Base-by-base conservation (phyloP, 768 basidiomycete genomes). In the Myochromella boudieri region DNA sequence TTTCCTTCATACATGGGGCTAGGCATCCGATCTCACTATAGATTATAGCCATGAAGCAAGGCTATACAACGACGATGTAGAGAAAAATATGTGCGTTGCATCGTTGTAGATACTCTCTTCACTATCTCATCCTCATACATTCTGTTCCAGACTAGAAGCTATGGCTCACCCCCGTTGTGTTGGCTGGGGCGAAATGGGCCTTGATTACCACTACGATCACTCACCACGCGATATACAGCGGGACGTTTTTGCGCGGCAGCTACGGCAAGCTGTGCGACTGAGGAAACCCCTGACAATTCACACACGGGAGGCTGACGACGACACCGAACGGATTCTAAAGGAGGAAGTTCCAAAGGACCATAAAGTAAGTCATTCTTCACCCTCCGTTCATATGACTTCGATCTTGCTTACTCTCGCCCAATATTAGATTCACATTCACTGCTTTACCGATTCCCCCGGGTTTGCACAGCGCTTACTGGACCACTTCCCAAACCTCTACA, bases 101-200 rank as follows among this genome's bases (percentile, higher is more conserved):
- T n/a, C n/a, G n/a, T n/a, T n/a, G n/a, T n/a, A n/a, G n/a, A n/a
- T 32, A 12, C 25, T 49, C 33, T 17, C 33, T 34, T 6, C n/a
- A 17, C 14, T 17, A 34, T 7, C 14, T 34, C 33, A 6, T 6
- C 33, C 14, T n/a, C 33, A 7, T 34, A 31, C 8, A 31, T 8
- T n/a, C 33, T n/a, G 33, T 6, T 33, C 1, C 56, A 90, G 87
- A 22, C 49, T 88, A 40, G 81, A 83, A 58, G 89, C 89, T 2
- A 87, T 91, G 80, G 36, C 70, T 0, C 90, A 92, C 55, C 86
- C 88, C 1, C 80, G 85, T 9, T 91, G 89, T 57, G 89, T 93
- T 6, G 88, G 89, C 3, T 87, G 86, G 84, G 91, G 91, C 1
- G 91, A 95, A 59, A 92, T 92, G 46, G 90, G 91, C 0, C 75